Conservation (phyloP, 352 stramenopile species). For the Phytophthora sp. region DNA sequence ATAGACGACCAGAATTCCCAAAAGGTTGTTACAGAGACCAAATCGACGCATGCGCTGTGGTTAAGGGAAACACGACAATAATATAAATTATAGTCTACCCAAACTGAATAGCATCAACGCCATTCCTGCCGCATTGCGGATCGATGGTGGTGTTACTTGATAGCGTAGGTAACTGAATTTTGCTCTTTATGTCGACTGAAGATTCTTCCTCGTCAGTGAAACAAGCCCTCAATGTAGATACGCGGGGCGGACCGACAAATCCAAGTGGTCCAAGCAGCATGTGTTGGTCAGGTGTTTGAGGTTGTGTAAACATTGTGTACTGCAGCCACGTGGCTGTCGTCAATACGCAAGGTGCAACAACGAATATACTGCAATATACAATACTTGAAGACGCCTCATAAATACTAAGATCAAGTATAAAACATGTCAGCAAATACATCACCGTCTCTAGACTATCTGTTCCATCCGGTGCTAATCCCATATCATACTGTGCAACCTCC, state of each 20-base stretch:
- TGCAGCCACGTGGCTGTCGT: slow-evolving; percentile 26
- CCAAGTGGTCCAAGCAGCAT: not conserved
- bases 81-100: too few species aligned
- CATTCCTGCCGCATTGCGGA: too few species aligned
- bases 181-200: too few species aligned
- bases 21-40: too few species aligned
- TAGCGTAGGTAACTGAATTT: too few species aligned
- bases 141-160: too few species aligned
- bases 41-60: too few species aligned
- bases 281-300: slow-evolving; percentile 16
- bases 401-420: not conserved
- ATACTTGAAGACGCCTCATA: not conserved
- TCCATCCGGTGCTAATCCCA: not conserved
- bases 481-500: slow-evolving; percentile 11
- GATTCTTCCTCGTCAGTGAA: too few species aligned
- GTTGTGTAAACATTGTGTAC: slow-evolving; percentile 27
- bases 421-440: not conserved
- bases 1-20: too few species aligned
- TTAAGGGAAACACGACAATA: too few species aligned
- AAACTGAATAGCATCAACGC: too few species aligned
- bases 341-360: not conserved
- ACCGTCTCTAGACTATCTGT: not conserved
- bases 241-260: slow-evolving; percentile 3
- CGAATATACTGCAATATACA: not conserved
- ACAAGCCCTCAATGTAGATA: not conserved